These are phyloP conservation scores for Whalleya microplaca DNA, from an alignment of 2,329 filamentous ascomycete genomes.

Conservation along the genomic window DNA sequence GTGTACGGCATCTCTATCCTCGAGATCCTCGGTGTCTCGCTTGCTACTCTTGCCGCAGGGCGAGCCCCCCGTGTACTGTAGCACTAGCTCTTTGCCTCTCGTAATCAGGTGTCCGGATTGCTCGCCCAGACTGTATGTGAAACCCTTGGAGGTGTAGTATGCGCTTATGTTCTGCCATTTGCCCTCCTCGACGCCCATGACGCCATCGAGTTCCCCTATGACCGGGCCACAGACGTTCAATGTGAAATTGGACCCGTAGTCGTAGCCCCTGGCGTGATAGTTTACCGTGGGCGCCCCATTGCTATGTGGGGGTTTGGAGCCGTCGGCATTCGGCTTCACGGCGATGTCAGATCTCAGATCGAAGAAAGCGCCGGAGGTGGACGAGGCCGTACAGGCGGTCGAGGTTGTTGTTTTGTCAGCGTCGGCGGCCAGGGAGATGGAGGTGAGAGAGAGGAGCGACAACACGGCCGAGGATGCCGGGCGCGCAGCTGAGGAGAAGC, in stretches of 20 bases:
- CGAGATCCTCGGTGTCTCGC: slow-evolving; percentile 31
- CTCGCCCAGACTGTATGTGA: slow-evolving; percentile 76
- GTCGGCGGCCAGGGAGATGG: slow-evolving; percentile 38
- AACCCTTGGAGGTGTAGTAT: slow-evolving; percentile 69
- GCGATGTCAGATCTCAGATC: slow-evolving; percentile 61
- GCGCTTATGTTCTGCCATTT: slow-evolving; percentile 77
- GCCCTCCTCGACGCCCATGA: slow-evolving; percentile 65
- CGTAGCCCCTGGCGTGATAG: slow-evolving; percentile 71
- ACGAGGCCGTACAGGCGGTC: slow-evolving; percentile 58
- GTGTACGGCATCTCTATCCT: slow-evolving; percentile 38
- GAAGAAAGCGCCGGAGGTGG: slow-evolving; percentile 61
- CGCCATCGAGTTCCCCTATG: slow-evolving; percentile 65
- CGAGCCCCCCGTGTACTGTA: slow-evolving; percentile 78
- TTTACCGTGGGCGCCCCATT: slow-evolving; percentile 50
- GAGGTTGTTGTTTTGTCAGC: slow-evolving; percentile 47
- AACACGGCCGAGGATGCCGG: slow-evolving; percentile 36
- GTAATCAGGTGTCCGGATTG: slow-evolving; percentile 58
- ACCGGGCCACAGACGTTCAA: slow-evolving; percentile 80
- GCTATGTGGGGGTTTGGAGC: slow-evolving; percentile 43
- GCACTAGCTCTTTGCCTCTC: slow-evolving; percentile 73
- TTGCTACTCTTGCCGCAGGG: slow-evolving; percentile 63
- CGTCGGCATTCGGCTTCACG: slow-evolving; percentile 45
- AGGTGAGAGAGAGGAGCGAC: slow-evolving; percentile 41
- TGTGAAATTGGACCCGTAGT: slow-evolving; percentile 82
- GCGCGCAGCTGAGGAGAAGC: slow-evolving; percentile 29